Base-by-base conservation (phyloP, 2,329 filamentous ascomycete species). In the Colletotrichum salicis region DNA sequence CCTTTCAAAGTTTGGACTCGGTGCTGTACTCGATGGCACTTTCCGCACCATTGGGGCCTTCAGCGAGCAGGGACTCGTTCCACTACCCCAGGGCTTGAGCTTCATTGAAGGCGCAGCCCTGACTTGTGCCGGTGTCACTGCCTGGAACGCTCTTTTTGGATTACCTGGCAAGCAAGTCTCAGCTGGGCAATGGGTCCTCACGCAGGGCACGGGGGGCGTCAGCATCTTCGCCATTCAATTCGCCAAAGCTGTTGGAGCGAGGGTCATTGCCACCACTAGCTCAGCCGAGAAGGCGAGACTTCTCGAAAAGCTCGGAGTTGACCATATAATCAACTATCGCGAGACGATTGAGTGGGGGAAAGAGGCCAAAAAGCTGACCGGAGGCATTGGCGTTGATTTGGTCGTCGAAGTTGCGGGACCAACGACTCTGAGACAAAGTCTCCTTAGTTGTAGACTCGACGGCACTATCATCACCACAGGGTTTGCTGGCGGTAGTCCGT, bases 41-140 rank as follows among this genome's bases (percentile, higher is more conserved):
- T 70, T 82, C 12, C 78, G 80, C 24, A 61, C 76, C 3, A 65
- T 76, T n/a, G 80, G 76, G 2, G 75, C 74, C 5, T 82, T 81
- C 60, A 73, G 77, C 61, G 79, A 82, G 51, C 87, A 92, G 57
- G 90, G 89, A 0, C 85, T 94, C 3, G 90, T 94, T 10, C 78
- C 80, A 51, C 86, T 88, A 76, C 92, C 92, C 0, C 75, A 78
- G 4, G 84, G 83, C 19, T 77, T 90, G 82, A 1, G 81, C 84
- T 31, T 89, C 86, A 0, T 79, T 90, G 89, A 92, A 78, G 85
- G 86, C 1, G 84, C 86, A 15, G 90, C 90, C 0, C 82, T 92
- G 2, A 79, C 85, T 0, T 89, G 87, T 71, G 87, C 88, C 0
- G 87, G 82, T 1, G 70, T 90, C 12, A 89, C 88, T 0, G 86